phyloP scores from a whole-genome alignment of 371 early-diverging fungal species.

The Pancytospora philotis region DNA sequence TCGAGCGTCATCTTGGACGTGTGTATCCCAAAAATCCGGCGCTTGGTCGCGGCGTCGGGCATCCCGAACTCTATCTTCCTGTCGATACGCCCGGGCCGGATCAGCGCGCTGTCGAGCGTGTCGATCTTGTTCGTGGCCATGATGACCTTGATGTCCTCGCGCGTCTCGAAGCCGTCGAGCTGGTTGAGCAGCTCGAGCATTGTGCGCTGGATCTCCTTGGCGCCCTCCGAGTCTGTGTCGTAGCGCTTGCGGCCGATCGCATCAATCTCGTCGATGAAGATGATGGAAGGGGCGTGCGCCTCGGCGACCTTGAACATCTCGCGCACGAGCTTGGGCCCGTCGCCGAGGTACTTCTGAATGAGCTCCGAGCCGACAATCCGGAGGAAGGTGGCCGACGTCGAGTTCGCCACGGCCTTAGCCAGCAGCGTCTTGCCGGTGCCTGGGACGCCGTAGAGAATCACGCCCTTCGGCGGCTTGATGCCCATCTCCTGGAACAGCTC shows the following conservation, averaged over 20 bases:
- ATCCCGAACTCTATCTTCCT: slow-evolving; percentile 98
- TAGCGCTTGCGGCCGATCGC: slow-evolving; percentile 92
- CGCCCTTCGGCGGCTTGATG: slow-evolving; percentile 97
- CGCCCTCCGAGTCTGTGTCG: slow-evolving; percentile 88
- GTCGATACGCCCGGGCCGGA: slow-evolving; percentile 98
- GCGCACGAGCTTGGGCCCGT: slow-evolving; percentile 95
- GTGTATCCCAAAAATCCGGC: slow-evolving; percentile 94
- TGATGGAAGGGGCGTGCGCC: slow-evolving; percentile 94
- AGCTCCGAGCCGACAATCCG: slow-evolving; percentile 98
- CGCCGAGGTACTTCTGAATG: slow-evolving; percentile 98
- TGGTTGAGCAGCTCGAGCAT: slow-evolving; percentile 99
- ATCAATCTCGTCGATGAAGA: slow-evolving; percentile 99
- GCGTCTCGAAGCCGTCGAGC: slow-evolving; percentile 97
- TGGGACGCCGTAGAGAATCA: slow-evolving; percentile 93
- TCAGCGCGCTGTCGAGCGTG: slow-evolving; percentile 91
- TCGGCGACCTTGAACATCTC: slow-evolving; percentile 97
- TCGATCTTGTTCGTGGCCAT: slow-evolving; percentile 99
- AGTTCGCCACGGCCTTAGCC: slow-evolving; percentile 99
- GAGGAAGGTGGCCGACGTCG: slow-evolving; percentile 95
- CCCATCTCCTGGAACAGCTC: slow-evolving; percentile 99
- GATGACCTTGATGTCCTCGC: slow-evolving; percentile 94
- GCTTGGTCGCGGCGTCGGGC: slow-evolving; percentile 93
- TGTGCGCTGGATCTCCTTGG: slow-evolving; percentile 96
- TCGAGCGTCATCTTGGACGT: slow-evolving; percentile 90
- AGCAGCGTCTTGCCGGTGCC: slow-evolving; percentile 97